These are phyloP conservation scores for Endogone sp. DNA, from an alignment of 192 early-diverging fungal species.

Conservation along the genomic window DNA sequence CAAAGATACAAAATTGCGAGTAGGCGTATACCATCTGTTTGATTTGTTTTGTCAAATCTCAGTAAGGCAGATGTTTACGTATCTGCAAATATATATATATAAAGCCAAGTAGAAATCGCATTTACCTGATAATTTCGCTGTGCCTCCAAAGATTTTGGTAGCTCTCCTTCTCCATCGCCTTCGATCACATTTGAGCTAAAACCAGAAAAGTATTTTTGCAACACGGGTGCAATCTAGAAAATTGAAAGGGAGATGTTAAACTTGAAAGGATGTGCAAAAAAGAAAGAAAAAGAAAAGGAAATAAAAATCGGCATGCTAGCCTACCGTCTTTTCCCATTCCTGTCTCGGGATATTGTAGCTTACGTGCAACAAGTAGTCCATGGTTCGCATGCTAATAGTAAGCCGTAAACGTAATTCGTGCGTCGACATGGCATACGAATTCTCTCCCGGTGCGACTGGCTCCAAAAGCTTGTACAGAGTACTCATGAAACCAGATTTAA, in stretches of 20 bases:
- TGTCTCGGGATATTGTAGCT: constrained; percentile 13
- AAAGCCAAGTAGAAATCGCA: no score
- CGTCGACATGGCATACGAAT: constrained; percentile 2
- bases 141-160: constrained; percentile 31
- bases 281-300: neutral
- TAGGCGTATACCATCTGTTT: constrained; percentile 58
- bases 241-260: neutral
- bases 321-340: constrained; percentile 33
- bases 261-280: neutral
- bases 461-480: constrained; percentile 34
- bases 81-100: no score
- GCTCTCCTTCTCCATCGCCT: constrained; percentile 15
- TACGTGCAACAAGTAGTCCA: constrained; percentile 24
- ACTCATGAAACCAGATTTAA: constrained; percentile 37
- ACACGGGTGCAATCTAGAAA: constrained; percentile 44
- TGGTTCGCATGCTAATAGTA: constrained; percentile 33
- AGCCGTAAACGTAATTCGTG: constrained; percentile 3
- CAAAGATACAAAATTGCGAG: constrained; percentile 46
- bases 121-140: constrained; percentile 47
- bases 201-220: constrained; percentile 57
- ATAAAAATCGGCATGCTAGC: neutral
- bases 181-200: constrained; percentile 34
- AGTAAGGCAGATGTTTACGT: no score
- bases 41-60: no score
- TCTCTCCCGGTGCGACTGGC: constrained; percentile 11